Percentiles rank a stretch among this genome's conserved stretches.
Evolutionary conservation across 2,329 filamentous ascomycete species (phyloP).

Genomic region (Acephala macrosclerotiorum): DNA sequence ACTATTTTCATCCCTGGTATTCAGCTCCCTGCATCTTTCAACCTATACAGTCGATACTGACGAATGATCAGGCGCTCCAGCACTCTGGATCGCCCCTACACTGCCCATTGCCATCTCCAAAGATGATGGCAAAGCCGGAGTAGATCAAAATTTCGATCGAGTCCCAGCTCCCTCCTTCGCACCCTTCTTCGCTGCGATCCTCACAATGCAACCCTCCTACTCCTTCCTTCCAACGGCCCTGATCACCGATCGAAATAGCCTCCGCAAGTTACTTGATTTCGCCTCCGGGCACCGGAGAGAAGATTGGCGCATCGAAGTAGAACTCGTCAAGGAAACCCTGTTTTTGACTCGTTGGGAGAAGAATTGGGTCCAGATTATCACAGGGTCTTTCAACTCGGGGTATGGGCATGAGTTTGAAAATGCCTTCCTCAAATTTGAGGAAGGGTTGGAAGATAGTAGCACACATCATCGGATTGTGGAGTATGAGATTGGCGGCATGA

Average conservation of each 20-base stretch:
- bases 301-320: no score
- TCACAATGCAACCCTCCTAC: no score
- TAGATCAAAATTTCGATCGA: no score
- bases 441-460: slow-evolving; percentile 20
- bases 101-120: slow-evolving; percentile 26
- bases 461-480: slow-evolving; percentile 38
- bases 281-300: no score
- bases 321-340: no score
- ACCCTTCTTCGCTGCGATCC: no score
- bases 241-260: no score
- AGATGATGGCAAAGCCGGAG: no score
- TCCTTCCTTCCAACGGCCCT: no score
- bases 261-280: no score
- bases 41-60: not conserved
- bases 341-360: no score
- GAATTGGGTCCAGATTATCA: slow-evolving; percentile 15
- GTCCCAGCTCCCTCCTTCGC: no score
- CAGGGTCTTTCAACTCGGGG: slow-evolving; percentile 30
- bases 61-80: slow-evolving; percentile 25
- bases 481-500: slow-evolving; percentile 39
- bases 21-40: not conserved
- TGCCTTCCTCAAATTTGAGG: slow-evolving; percentile 37
- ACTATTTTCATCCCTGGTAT: slow-evolving; percentile 36
- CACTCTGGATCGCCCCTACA: slow-evolving; percentile 20
- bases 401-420: slow-evolving; percentile 46